These are phyloP conservation scores for Leishmania mexicana DNA, from an alignment of 208 protist genomes.

Conservation along the genomic window DNA sequence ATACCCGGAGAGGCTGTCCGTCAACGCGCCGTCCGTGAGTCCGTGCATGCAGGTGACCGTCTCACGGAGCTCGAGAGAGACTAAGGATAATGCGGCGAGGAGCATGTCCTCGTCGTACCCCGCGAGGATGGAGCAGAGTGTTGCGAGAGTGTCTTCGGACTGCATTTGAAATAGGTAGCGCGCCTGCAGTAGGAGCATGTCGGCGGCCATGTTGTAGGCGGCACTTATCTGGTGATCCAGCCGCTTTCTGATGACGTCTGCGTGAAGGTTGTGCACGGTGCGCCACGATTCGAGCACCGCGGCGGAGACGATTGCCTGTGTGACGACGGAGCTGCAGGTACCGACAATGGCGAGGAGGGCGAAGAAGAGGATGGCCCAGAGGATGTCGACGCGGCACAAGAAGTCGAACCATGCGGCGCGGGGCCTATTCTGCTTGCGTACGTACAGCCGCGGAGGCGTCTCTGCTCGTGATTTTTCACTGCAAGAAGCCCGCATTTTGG, in stretches of 20 bases:
- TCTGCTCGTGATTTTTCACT: neutral
- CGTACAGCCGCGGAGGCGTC: neutral
- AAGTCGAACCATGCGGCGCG: neutral
- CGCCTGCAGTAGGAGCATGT: neutral
- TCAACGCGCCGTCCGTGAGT: neutral
- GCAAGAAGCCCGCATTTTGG: neutral
- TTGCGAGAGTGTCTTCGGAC: constrained; percentile 2
- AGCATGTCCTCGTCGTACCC: neutral
- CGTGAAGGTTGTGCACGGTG: neutral
- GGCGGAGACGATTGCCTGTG: neutral
- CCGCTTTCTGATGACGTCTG: neutral
- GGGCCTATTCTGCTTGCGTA: neutral
- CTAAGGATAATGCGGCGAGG: neutral
- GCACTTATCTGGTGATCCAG: neutral
- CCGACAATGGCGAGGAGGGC: neutral
- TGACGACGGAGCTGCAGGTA: constrained; percentile 1
- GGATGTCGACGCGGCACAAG: constrained; percentile 18
- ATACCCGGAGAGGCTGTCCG: neutral
- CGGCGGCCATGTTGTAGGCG: constrained; percentile 4
- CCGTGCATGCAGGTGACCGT: constrained; percentile 14
- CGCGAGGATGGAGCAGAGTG: constrained; percentile 7
- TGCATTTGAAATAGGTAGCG: neutral
- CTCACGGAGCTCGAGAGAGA: neutral
- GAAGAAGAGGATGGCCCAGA: constrained; percentile 16
- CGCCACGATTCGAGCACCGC: neutral